A percentile compares a stretch with the other conserved stretches of the same genome.
Evolutionary conservation across 768 basidiomycete species (phyloP).

Genomic region (Panus rudis): DNA sequence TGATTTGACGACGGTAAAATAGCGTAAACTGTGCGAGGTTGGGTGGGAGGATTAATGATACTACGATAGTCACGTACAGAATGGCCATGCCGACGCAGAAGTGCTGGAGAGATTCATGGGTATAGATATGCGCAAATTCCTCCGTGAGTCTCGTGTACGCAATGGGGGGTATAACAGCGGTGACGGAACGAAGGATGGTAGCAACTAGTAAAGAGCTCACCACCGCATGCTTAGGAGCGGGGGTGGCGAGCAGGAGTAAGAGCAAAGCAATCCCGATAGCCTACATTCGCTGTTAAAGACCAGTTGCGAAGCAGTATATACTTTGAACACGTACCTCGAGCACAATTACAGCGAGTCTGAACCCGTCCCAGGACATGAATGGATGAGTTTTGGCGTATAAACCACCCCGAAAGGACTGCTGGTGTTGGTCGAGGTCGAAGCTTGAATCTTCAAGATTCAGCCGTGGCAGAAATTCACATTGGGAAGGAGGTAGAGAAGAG

Average conservation of each 20-base stretch:
- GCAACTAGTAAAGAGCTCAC: conserved; percentile 15
- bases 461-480: too few relatives aligned
- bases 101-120: not conserved
- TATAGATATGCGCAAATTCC: conserved; percentile 1
- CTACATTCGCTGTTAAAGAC: not conserved
- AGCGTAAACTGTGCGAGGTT: conserved; percentile 9
- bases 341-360: conserved; percentile 12
- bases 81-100: conserved; percentile 15
- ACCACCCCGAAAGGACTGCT: too few relatives aligned
- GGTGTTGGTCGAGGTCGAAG: too few relatives aligned
- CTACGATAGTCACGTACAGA: conserved; percentile 6
- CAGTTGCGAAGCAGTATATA: not conserved
- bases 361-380: not conserved
- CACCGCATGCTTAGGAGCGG: conserved; percentile 16
- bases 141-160: conserved; percentile 3
- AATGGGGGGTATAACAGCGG: conserved; percentile 11
- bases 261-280: conserved; percentile 8
- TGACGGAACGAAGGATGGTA: conserved; percentile 11
- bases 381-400: too few relatives aligned
- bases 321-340: conserved; percentile 12
- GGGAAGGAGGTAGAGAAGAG: too few relatives aligned
- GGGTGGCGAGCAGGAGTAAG: conserved; percentile 12
- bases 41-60: not conserved
- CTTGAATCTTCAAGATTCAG: too few relatives aligned
- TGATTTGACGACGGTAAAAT: conserved; percentile 16